Base-by-base conservation (phyloP, 768 basidiomycete species). In the Boletus subcaerulescens region DNA sequence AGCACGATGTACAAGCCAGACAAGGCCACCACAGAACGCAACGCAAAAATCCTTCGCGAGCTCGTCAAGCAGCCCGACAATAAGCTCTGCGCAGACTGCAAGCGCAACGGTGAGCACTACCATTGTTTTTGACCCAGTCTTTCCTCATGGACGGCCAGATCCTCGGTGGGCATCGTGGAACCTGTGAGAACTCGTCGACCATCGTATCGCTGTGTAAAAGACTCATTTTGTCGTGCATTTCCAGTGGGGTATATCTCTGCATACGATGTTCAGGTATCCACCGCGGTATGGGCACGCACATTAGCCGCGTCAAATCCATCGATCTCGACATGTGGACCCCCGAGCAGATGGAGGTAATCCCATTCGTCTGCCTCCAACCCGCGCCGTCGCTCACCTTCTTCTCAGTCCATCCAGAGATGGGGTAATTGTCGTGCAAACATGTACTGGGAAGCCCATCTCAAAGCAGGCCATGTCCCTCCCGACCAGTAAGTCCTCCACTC, bases 101-200 rank as follows among this genome's bases (percentile, higher is more conserved):
- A 97, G 70, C 86, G 91, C 57, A 95, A 97, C 71, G 96, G 95
- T 91, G 62, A 35, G 85, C 72, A 13, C 22, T 38, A 5, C 33
- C 1, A 1, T n/a, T n/a, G 13, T 13, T 1, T 2, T 29, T 24
- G 24, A 38, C 36, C 18, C 20, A 0, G 1, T 10, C 20, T 14
- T 3, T 17, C 31, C 35, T 55, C 13, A 50, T 15, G 0, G 5
- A 29, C 29, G 39, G 14, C 15, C 60, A 97, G 95, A 98, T 78
- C 92, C 96, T 42, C 81, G 96, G 63, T 99, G 96, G 96, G 96
- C 96, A 41, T 93, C 93, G 9, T 97, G 94, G 90, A 98, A 98
- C 71, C 73, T 98, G 90, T 93, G 67, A 60, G 85, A 65, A 33
- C 22, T 17, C 38, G 32, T 24, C n/a, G 22, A 24, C 45, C 15